Conservation (phyloP, 257 asterid genomes). For the Solanum medicagineum region DNA sequence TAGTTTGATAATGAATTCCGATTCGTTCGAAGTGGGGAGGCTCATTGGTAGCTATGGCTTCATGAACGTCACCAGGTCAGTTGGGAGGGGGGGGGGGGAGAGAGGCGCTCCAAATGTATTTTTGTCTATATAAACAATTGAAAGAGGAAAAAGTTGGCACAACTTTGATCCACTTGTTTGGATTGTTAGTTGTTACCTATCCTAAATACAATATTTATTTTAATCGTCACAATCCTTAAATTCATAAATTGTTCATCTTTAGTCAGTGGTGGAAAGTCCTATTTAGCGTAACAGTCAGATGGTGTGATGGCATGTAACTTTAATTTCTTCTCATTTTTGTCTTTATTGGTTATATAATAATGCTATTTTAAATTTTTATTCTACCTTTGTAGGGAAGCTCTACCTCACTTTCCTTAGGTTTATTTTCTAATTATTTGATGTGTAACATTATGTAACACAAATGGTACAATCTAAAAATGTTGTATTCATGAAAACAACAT, state of each 20-base stretch:
- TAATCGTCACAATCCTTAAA: neutral
- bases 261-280: neutral
- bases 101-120: neutral
- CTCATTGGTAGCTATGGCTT: constrained; percentile 88
- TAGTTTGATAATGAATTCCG: constrained; percentile 46
- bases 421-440: neutral
- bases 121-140: neutral
- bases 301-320: neutral
- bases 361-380: no score
- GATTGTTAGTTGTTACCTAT: neutral
- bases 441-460: neutral
- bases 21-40: constrained; percentile 74
- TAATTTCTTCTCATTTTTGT: neutral
- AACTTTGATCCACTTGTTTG: neutral
- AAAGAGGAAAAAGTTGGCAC: neutral
- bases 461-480: neutral
- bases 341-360: neutral
- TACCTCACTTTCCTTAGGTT: neutral
- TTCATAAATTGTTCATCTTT: neutral
- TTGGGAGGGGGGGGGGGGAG: neutral
- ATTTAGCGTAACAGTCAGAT: no score
- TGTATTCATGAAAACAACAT: neutral
- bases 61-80: constrained; percentile 72
- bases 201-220: neutral
- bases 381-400: neutral